Percentiles rank a stretch among this genome's conserved stretches.
These are phyloP conservation scores for Pythium coloratum DNA, from an alignment of 352 stramenopile species.

Conservation along the genomic window DNA sequence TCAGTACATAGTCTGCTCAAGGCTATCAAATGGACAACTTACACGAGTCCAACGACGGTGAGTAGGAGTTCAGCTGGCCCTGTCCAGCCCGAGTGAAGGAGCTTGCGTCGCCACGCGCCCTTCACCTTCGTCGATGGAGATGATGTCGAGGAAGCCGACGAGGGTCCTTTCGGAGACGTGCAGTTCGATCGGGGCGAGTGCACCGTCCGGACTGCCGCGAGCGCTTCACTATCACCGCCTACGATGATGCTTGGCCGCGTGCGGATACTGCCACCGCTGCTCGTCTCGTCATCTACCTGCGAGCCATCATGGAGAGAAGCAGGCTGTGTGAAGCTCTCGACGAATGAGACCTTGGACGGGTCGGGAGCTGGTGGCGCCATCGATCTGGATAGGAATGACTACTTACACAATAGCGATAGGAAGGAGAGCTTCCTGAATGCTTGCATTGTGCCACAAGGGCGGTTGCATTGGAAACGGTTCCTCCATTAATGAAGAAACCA, in stretches of 20 bases:
- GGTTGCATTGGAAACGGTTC: not conserved
- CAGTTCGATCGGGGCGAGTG: slow-evolving; percentile 32
- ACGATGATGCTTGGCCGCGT: slow-evolving; percentile 34
- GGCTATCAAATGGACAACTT: not conserved
- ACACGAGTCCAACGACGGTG: slow-evolving; percentile 14
- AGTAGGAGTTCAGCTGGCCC: slow-evolving; percentile 16
- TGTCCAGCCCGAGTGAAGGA: slow-evolving; percentile 21
- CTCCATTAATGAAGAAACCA: not conserved
- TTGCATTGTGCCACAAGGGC: not conserved
- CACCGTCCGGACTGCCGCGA: slow-evolving; percentile 36
- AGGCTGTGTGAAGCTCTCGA: slow-evolving; percentile 40
- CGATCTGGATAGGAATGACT: not conserved
- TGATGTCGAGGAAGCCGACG: not conserved
- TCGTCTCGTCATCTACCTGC: not conserved
- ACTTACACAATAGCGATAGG: not conserved
- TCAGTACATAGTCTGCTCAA: not conserved
- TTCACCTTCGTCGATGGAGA: not conserved
- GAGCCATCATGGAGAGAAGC: not conserved
- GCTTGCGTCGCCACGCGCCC: slow-evolving; percentile 25
- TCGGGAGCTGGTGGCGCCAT: not conserved
- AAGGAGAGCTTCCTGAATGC: not conserved
- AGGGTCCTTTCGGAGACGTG: not conserved
- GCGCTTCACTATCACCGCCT: slow-evolving; percentile 28
- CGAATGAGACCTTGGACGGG: slow-evolving; percentile 27
- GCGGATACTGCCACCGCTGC: slow-evolving; percentile 3